These are phyloP conservation scores for Delonix regia DNA, from an alignment of 306 rosid genomes.

Conservation along the genomic window DNA sequence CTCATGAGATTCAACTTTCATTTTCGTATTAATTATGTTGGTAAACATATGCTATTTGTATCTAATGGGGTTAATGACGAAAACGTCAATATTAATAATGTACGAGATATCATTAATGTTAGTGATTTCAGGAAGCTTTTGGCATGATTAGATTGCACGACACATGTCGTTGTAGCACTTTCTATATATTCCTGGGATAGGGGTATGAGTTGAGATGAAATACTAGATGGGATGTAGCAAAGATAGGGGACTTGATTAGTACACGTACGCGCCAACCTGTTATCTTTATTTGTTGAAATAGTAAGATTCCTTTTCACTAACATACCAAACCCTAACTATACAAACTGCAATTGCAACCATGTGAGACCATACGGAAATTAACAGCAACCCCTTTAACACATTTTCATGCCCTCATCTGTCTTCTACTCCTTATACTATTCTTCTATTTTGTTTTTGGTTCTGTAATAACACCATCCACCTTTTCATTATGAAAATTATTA, in stretches of 20 bases:
- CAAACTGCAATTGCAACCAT: constrained; percentile 32
- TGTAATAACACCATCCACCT: no score
- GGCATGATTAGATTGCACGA: constrained; percentile 42
- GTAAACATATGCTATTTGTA: background rate
- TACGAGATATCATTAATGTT: background rate
- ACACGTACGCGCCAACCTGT: constrained; percentile 2
- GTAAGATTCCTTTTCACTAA: constrained; percentile 39
- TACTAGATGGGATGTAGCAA: constrained; percentile 29
- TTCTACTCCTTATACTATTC: background rate
- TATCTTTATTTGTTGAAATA: constrained; percentile 30
- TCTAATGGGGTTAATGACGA: background rate
- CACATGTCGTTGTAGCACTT: constrained; percentile 32
- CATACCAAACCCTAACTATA: constrained; percentile 31
- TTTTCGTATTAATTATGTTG: background rate
- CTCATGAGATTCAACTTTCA: background rate
- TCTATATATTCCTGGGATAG: constrained; percentile 46
- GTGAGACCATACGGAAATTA: constrained; percentile 1
- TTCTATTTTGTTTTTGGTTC: background rate
- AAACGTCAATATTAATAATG: background rate
- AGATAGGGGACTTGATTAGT: constrained; percentile 22
- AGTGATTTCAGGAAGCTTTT: constrained; percentile 2
- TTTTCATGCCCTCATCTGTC: background rate
- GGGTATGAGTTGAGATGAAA: constrained; percentile 30
- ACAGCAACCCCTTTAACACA: background rate
- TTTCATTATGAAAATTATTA: no score